These are phyloP conservation scores for Amylocarpus encephaloides DNA, from an alignment of 2,329 filamentous ascomycete species.

Conservation along the genomic window DNA sequence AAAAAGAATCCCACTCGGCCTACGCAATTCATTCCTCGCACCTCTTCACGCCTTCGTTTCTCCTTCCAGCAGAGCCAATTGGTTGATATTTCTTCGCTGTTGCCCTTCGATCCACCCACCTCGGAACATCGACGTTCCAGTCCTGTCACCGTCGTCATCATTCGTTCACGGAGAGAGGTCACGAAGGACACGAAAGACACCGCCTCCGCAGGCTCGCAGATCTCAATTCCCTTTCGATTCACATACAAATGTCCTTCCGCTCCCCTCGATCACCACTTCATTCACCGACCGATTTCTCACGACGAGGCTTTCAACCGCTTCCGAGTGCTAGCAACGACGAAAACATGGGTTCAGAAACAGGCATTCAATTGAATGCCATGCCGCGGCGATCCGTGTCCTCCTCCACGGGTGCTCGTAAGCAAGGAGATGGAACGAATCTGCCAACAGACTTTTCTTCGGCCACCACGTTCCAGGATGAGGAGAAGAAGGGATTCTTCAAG, in stretches of 20 bases:
- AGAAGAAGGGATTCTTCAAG: slow-evolving; percentile 12
- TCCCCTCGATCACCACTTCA: slow-evolving; percentile 18
- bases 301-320: slow-evolving; percentile 26
- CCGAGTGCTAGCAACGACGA: slow-evolving; percentile 5
- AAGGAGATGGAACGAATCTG: slow-evolving; percentile 32
- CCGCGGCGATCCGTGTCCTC: slow-evolving; percentile 41
- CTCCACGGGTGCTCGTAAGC: slow-evolving; percentile 48
- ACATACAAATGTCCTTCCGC: slow-evolving; percentile 23
- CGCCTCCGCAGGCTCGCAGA: not conserved
- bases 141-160: not conserved
- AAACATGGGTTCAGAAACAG: slow-evolving; percentile 27
- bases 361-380: slow-evolving; percentile 51
- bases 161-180: not conserved
- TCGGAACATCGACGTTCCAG: slow-evolving; percentile 4
- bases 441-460: not conserved
- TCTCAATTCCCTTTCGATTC: not conserved
- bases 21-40: not conserved
- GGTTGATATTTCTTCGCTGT: slow-evolving; percentile 3
- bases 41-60: slow-evolving; percentile 1
- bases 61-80: not conserved
- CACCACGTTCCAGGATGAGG: slow-evolving; percentile 8
- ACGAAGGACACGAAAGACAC: not conserved
- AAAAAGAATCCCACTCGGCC: not conserved
- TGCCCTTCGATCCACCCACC: not conserved
- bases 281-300: slow-evolving; percentile 20